phyloP scores from a whole-genome alignment of 169 alveolate genomes.

The Plasmodium adleri region DNA sequence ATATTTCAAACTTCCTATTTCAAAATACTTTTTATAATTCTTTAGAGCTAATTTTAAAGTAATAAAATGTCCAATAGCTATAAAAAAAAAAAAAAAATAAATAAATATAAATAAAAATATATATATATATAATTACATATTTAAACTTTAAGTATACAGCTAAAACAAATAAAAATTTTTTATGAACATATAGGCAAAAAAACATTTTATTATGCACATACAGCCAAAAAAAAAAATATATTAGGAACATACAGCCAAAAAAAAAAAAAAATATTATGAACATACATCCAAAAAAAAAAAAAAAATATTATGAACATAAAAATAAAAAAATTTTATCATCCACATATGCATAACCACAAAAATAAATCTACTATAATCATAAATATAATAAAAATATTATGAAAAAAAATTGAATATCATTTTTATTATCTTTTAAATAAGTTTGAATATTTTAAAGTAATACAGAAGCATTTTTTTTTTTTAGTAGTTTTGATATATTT shows the following conservation, averaged over 20 bases:
- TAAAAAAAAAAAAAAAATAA: not conserved
- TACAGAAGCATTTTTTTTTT: no score
- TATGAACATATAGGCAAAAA: not conserved
- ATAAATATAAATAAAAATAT: not conserved
- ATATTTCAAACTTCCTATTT: constrained; percentile 20
- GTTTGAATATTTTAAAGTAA: no score
- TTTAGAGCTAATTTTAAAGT: constrained; percentile 28
- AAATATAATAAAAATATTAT: not conserved
- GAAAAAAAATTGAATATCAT: not conserved
- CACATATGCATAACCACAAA: not conserved
- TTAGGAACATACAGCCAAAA: not conserved
- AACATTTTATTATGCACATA: not conserved
- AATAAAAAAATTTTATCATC: not conserved
- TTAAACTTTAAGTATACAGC: not conserved
- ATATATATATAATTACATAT: no score
- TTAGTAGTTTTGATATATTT: no score
- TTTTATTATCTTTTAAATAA: no score
- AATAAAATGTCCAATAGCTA: constrained; percentile 53
- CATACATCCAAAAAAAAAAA: not conserved
- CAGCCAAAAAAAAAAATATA: not conserved
- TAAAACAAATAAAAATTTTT: not conserved
- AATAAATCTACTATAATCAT: not conserved
- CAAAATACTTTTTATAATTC: constrained; percentile 21
- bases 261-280: not conserved
- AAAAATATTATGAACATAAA: not conserved